These are phyloP conservation scores for Elymus sibiricus DNA, from an alignment of 176 grass and related monocot species.

Conservation along the genomic window DNA sequence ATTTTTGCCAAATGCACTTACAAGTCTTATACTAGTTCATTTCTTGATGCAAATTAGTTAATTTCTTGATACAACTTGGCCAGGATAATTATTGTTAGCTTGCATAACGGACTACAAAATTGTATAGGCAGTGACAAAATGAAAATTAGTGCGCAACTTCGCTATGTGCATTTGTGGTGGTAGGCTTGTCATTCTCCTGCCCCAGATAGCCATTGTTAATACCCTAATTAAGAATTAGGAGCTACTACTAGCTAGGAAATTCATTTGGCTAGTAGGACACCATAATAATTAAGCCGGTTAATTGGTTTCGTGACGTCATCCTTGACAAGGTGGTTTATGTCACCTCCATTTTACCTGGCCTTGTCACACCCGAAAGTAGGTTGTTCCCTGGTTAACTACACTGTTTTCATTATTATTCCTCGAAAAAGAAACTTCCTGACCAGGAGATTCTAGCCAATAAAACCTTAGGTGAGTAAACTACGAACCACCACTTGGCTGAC, in stretches of 20 bases:
- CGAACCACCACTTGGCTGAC: background rate
- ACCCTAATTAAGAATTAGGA: background rate
- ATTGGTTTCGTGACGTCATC: constrained; percentile 13
- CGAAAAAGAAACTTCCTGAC: background rate
- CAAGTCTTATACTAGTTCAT: no score
- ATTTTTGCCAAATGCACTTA: no score
- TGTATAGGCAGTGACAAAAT: background rate
- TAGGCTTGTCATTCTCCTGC: background rate
- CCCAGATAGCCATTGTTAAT: background rate
- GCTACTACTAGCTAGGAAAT: no score
- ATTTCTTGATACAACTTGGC: no score
- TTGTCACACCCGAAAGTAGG: background rate
- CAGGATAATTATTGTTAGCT: background rate
- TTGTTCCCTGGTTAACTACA: constrained; percentile 1
- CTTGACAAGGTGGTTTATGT: background rate
- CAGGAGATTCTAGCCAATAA: constrained; percentile 1
- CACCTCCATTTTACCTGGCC: background rate
- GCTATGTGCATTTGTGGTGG: constrained; percentile 4
- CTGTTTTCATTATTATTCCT: background rate
- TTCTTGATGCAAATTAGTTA: no score
- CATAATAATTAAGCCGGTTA: background rate
- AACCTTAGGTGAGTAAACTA: background rate
- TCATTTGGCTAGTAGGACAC: no score
- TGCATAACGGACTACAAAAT: background rate
- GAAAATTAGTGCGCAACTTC: background rate